Evolutionary conservation across 768 basidiomycete species (phyloP).

Genomic region (Agrocybe pediades): DNA sequence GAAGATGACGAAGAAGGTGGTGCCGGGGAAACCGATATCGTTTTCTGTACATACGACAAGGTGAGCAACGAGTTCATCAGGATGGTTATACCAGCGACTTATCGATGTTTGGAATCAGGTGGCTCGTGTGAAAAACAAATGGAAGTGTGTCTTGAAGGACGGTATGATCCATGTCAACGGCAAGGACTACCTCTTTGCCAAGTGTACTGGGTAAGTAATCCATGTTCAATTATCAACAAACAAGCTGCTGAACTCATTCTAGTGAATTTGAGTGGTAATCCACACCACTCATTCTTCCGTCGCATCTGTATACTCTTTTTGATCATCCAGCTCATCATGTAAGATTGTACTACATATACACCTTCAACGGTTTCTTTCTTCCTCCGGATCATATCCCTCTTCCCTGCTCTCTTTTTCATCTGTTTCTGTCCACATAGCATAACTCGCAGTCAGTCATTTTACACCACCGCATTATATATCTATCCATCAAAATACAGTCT

Average conservation of each 20-base stretch:
- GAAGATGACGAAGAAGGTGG: conserved; percentile 81
- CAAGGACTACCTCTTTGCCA: conserved; percentile 95
- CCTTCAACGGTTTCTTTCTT: conserved; percentile 1
- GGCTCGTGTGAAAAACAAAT: conserved; percentile 99
- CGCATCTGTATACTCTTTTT: neutral
- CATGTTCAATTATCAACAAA: neutral
- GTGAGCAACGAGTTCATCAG: conserved; percentile 38
- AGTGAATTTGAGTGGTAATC: conserved; percentile 47
- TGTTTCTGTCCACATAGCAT: conserved; percentile 1
- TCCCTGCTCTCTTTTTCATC: neutral
- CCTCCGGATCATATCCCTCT: neutral
- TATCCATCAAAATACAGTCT: conserved; percentile 7
- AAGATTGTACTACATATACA: conserved; percentile 10
- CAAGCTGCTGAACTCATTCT: conserved; percentile 4
- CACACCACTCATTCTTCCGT: neutral
- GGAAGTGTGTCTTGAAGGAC: conserved; percentile 98
- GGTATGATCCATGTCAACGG: conserved; percentile 98
- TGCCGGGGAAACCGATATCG: conserved; percentile 82
- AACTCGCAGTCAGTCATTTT: neutral
- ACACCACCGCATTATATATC: conserved; percentile 4
- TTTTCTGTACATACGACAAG: conserved; percentile 99
- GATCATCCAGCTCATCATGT: neutral
- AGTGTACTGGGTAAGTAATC: conserved; percentile 85
- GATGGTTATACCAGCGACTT: neutral
- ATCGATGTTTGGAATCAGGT: conserved; percentile 54